Evolutionary conservation across 225 moss, liverwort and hornwort genomes (phyloP), one percentile per base, ranked within the genome.

Genomic region (Pseudisothecium myosuroides): DNA sequence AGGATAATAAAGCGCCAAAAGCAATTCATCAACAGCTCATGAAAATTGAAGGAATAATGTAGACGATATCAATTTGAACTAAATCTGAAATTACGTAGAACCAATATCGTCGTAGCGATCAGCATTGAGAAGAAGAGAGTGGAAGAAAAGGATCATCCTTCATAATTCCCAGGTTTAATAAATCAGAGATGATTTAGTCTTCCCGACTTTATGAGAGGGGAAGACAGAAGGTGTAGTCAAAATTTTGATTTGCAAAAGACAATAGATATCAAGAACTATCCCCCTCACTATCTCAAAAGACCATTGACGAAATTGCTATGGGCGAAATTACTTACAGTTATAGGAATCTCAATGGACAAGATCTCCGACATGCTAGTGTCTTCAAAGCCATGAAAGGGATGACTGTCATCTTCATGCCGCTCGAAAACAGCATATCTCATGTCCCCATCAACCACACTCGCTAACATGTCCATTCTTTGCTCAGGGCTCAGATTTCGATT

Each of bases 381-480:
- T 85, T 96, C 96, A 27, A 96, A 82, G 55, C 91, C 95, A 67
- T 93, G 78, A 87, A 95, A 96, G 22, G 89, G 77, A 47, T 89
- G 86, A 83, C 80, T 60, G n/a, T 94, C 94, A 84, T 95, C 94
- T 55, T 90, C 87, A n/a, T 95, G 95, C 77, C 94, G 91, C 89
- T 95, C 98, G 45, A 94, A 90, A 28, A 95, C 92, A 87, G 94
- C 84, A 60, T 95, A 97, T 85, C 94, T 97, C 92, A 98, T 94
- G 80, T 96, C 94, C 59, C 96, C 97, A 49, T 90, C 92, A 77
- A 95, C 96, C 50, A 96, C 92, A 92, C 97, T 97, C 55, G 97
- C 98, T 79, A 98, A 89, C 22, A 98, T 81, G 54, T 98, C 98
- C 95, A 97, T 91, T 54, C 92, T 94, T 83, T 97, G 96, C 91